Evolutionary conservation across 768 basidiomycete genomes (phyloP).

Genomic region (Tylopilus vinaceipallidus): DNA sequence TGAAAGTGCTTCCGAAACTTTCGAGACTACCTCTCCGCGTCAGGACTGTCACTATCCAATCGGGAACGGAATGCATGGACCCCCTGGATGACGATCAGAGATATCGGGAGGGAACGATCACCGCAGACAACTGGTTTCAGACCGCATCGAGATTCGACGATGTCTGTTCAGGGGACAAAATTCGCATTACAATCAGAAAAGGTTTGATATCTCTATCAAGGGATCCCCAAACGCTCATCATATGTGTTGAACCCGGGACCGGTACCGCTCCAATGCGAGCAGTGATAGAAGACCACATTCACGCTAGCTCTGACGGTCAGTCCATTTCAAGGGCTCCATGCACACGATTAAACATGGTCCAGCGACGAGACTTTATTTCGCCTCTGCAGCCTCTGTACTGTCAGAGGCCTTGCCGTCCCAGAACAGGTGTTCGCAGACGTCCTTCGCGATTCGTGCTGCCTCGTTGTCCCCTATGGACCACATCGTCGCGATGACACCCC

Average conservation of each 20-base stretch:
- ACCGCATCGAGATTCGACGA: too few species aligned
- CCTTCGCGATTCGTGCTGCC: neutral
- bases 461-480: neutral
- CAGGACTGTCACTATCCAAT: constrained; percentile 13
- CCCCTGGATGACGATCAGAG: constrained; percentile 34
- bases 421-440: neutral
- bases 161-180: constrained; percentile 60
- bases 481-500: neutral
- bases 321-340: neutral
- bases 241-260: constrained; percentile 93
- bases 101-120: constrained; percentile 61
- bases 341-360: neutral
- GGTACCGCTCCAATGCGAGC: constrained; percentile 92
- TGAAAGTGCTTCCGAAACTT: constrained; percentile 24
- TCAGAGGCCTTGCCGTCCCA: neutral
- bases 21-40: constrained; percentile 32
- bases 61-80: constrained; percentile 21
- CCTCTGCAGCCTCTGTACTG: neutral
- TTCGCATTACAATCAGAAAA: constrained; percentile 62
- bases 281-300: constrained; percentile 74
- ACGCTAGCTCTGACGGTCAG: constrained; percentile 53
- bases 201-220: constrained; percentile 63
- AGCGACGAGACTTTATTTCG: constrained; percentile 85
- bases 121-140: constrained; percentile 84
- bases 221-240: constrained; percentile 54